Base-by-base conservation (phyloP, 306 rosid genomes). In the Casuarina glauca region DNA sequence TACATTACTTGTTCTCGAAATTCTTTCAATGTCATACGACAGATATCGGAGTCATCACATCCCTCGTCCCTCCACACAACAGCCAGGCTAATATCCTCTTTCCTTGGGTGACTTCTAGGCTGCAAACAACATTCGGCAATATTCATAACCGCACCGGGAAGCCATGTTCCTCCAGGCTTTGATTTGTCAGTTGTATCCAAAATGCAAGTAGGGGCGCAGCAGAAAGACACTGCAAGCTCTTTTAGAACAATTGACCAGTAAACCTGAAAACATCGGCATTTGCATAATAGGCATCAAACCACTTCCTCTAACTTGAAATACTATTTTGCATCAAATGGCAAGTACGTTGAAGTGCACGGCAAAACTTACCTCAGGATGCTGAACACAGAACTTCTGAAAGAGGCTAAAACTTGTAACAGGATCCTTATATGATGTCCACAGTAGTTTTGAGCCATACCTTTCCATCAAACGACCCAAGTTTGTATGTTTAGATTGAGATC, bases 21-120 rank as follows among this genome's bases (percentile, higher is more conserved):
- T 86, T 91, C 93, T 78, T 82, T 89, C 46, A 91, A 83, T 4
- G 97, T 89, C 86, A 90, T 42, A 8, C 13, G 74, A 52, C 86
- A 90, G 12, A 91, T 81, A 60, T 63, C 12, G 4, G 96, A 81
- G 72, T 89, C 80, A 74, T 91, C 90, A 74, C 44, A 75, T 7
- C 94, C 97, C 80, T 94, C 97, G 76, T 81, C 91, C 78, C 93
- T 90, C 96, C 96, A 94, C 5, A 91, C 85, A n/a, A 94, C 77
- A 74, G 98, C 97, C 67, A 78, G 6, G 81, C 90, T 58, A 49
- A 73, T 62, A 45, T 94, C 98, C 17, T 74, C 87, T 79, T 83
- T 91, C 72, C 85, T 87, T 16, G 87, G 92, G 32, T 83, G 77
- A 13, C 67, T 20, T 13, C 64, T 70, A 41, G 97, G 88, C 46